Evolutionary conservation across 176 grass and related monocot species (phyloP).

Genomic region (Ensete glaucum): DNA sequence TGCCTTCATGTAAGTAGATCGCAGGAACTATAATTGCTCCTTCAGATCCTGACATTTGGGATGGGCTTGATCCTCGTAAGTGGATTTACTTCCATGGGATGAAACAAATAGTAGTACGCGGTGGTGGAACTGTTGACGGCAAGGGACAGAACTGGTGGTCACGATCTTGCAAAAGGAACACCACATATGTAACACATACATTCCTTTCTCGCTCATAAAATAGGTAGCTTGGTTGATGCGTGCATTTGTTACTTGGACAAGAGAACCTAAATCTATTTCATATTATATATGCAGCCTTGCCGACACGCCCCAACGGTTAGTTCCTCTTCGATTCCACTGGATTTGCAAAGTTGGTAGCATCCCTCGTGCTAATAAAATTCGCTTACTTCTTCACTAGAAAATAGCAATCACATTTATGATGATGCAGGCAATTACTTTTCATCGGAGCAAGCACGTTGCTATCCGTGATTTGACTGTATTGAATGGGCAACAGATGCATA

Average conservation of each 20-base stretch:
- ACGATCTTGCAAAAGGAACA: constrained; percentile 57
- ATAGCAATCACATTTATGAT: background rate
- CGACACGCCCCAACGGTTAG: constrained; percentile 1
- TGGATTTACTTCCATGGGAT: constrained; percentile 63
- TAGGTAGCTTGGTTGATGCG: background rate
- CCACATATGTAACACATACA: constrained; percentile 24
- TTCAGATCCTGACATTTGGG: constrained; percentile 48
- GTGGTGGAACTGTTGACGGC: constrained; percentile 70
- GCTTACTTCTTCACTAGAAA: background rate
- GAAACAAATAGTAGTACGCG: constrained; percentile 37
- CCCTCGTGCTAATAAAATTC: background rate
- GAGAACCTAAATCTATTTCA: background rate
- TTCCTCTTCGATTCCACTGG: background rate
- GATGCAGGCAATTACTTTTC: constrained; percentile 63
- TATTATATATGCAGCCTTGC: constrained; percentile 1
- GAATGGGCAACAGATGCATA: constrained; percentile 67
- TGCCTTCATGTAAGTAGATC: constrained; percentile 16
- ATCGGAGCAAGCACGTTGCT: constrained; percentile 40
- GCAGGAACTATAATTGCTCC: constrained; percentile 43
- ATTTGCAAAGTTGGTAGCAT: background rate
- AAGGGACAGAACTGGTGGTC: constrained; percentile 75
- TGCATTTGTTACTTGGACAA: background rate
- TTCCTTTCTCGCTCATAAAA: background rate
- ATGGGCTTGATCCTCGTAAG: constrained; percentile 35
- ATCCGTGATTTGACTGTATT: constrained; percentile 49